These are phyloP conservation scores for Dillenia turbinata DNA, from an alignment of 164 flowering plant genomes.

Conservation along the genomic window DNA sequence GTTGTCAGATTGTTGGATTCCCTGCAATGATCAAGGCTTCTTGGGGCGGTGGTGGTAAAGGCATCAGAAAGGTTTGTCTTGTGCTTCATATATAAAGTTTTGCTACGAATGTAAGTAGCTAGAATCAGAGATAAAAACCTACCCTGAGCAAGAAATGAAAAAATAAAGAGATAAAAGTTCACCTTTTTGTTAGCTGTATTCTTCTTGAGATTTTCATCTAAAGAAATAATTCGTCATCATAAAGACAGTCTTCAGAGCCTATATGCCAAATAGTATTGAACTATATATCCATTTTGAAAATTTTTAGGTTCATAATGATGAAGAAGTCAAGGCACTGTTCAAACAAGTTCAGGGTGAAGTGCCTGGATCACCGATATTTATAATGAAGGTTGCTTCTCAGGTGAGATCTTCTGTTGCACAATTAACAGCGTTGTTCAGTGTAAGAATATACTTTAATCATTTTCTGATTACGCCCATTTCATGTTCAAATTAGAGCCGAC, in stretches of 20 bases:
- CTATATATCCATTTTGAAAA: background rate
- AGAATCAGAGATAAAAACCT: too few species aligned
- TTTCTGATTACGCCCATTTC: conserved; percentile 13
- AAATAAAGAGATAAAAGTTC: too few species aligned
- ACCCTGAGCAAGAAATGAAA: too few species aligned
- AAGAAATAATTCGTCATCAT: too few species aligned
- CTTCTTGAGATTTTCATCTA: too few species aligned
- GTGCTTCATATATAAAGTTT: background rate
- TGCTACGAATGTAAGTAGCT: too few species aligned
- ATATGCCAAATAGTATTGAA: conserved; percentile 1
- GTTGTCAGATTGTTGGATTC: conserved; percentile 98
- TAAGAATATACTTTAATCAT: conserved; percentile 2
- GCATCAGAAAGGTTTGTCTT: conserved; percentile 92
- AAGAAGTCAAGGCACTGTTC: conserved; percentile 95
- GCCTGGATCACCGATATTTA: conserved; percentile 99
- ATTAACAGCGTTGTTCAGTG: background rate
- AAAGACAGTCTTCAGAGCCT: too few species aligned
- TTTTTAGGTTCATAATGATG: conserved; percentile 94
- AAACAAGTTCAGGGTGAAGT: conserved; percentile 99
- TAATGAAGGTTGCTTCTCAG: conserved; percentile 99
- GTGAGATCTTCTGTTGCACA: conserved; percentile 31
- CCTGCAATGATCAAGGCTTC: conserved; percentile 99
- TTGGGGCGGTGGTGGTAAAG: conserved; percentile 99
- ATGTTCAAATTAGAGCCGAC: conserved; percentile 69
- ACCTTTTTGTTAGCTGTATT: too few species aligned